Evolutionary conservation across 139 green algal genomes (phyloP), one percentile per base, ranked within the genome.

Genomic region (Coelastrella sp.): DNA sequence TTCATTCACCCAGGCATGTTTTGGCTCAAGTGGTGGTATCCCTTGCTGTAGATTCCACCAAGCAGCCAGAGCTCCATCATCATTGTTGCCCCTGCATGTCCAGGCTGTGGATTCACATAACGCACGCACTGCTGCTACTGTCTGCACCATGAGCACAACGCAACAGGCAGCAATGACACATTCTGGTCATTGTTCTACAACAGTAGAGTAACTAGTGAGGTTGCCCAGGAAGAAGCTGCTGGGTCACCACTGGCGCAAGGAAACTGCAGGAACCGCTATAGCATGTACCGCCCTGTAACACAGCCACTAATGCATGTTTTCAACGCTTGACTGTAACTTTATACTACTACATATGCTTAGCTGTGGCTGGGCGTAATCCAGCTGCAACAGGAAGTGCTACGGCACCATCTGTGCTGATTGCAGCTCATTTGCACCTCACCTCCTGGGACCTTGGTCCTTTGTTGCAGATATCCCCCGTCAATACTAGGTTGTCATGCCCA

Each of bases 1-100:
- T 59, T 74, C 37, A 4, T 7, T n/a, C 35, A 72, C 57, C 59
- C 59, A 84, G 40, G 6, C 15, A 21, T 67, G 25, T 38, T 73
- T 84, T 0, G 13, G 40, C 38, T 74, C 43, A 13, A 27, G 8
- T 3, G 27, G 40, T 5, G 38, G 7, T 32, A 68, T 34, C 19
- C 79, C 66, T 27, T 38, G 38, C 45, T 79, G 41, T 45, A 66
- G n/a, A 51, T 48, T 17, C 23, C 35, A 34, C 63, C 48, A 66
- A 5, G 79, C 79, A 25, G 79, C 64, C 7, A 85, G 64, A 9
- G 86, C 86, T 2, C 62, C 85, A 50, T 92, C 91, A 68, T 94
- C 91, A n/a, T 93, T 88, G 68, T 94, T 94, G 25, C 91, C 90
- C 4, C 91, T 81, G 53, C 53, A 64, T 64, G 30, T 21, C 53